Percentiles rank a stretch among this genome's conserved stretches.
phyloP scores from a whole-genome alignment of 2,329 filamentous ascomycete species.

The Metarhizium brunneum region DNA sequence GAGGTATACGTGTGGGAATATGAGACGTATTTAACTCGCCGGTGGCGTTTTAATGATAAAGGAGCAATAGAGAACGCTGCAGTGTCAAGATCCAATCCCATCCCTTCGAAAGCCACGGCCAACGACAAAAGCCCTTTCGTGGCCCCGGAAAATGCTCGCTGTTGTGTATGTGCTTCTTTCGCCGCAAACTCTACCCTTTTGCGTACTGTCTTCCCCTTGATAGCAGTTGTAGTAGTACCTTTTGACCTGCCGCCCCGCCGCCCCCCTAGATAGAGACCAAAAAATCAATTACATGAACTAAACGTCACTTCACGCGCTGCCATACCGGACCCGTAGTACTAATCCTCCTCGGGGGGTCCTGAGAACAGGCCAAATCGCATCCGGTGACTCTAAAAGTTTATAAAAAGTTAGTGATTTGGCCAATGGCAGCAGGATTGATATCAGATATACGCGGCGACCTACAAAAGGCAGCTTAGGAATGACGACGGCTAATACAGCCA shows the following conservation, averaged over 20 bases:
- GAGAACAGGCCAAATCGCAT: slow-evolving; percentile 70
- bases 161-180: slow-evolving; percentile 17
- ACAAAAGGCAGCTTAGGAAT: slow-evolving; percentile 95
- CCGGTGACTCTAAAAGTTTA: slow-evolving; percentile 56
- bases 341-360: slow-evolving; percentile 52
- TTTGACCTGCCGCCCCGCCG: not conserved
- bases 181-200: slow-evolving; percentile 4
- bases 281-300: not conserved
- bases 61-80: slow-evolving; percentile 10
- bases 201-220: slow-evolving; percentile 5
- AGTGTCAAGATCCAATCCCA: slow-evolving; percentile 21
- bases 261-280: not conserved
- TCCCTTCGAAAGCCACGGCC: slow-evolving; percentile 14
- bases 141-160: slow-evolving; percentile 25
- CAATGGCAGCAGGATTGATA: not conserved
- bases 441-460: slow-evolving; percentile 31
- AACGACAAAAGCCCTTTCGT: slow-evolving; percentile 17
- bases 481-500: slow-evolving; percentile 84
- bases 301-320: slow-evolving; percentile 2
- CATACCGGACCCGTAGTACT: slow-evolving; percentile 4
- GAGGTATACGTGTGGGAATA: not conserved
- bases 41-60: slow-evolving; percentile 1
- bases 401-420: slow-evolving; percentile 13
- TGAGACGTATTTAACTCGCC: slow-evolving; percentile 1
- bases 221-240: not conserved